Evolutionary conservation across 352 stramenopile species (phyloP), one percentile per base, ranked within the genome.

Genomic region (Globisporangium acanthophoron): DNA sequence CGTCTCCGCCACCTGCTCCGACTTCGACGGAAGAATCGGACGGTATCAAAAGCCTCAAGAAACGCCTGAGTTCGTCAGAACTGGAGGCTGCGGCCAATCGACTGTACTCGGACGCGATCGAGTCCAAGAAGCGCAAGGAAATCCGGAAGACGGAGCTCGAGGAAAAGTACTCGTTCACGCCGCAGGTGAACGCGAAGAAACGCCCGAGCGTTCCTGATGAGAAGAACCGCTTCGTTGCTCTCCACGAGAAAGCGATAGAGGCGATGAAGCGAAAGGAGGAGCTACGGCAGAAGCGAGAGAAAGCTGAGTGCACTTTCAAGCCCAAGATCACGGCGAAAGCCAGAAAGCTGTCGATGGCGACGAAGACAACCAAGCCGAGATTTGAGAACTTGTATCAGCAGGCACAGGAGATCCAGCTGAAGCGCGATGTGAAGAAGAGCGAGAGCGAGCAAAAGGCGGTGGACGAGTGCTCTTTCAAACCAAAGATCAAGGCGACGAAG

Each of bases 331-430:
- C 80, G 0, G 70, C 72, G 8, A 80, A 85, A 55, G 78, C 78
- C 1, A 86, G 80, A 55, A 77, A 73, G 45, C 59, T 88, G 33
- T 53, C 76, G 13, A 66, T 67, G 20, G 43, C 76, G 13, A 64
- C 69, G 27, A 70, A 67, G 18, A 52, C 33, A 3, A 56, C 64
- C 9, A 71, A 67, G 3, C 71, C 77, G 21, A 72, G 81, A 47
- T 90, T 82, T 50, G 84, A 94, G 65, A 89, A 90, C 43, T 51
- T 94, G 0, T 94, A 94, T 56, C 76, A 78, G 31, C 64, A 92
- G 2, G 80, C 80, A 11, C 65, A 81, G 35, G 71, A 87, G 51
- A 69, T 91, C 9, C 78, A 88, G 52, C 68, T 73, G 24, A 91
- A 89, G 43, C 69, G 82, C 11, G 80, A 90, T 39, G 76, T 85